These are phyloP conservation scores for Incumbomyces lentus DNA, from an alignment of 2,329 filamentous ascomycete species.

Conservation along the genomic window DNA sequence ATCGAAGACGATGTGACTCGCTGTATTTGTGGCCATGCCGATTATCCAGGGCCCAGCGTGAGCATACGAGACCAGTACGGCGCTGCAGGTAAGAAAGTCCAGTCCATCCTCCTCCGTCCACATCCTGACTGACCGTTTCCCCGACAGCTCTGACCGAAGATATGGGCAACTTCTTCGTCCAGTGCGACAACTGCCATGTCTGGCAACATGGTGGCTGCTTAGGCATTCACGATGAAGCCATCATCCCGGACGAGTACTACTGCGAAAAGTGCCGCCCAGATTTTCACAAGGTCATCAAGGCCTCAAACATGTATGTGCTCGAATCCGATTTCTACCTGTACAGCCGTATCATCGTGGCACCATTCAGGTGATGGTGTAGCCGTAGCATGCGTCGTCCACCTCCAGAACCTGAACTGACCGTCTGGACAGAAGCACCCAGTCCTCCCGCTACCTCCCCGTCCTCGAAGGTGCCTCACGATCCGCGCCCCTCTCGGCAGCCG, in stretches of 20 bases:
- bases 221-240: constrained; percentile 87
- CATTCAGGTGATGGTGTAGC: no score
- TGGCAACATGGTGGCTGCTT: constrained; percentile 97
- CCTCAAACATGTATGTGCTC: constrained; percentile 68
- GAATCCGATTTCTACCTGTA: no score
- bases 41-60: constrained; percentile 65
- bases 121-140: constrained; percentile 44
- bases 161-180: constrained; percentile 87
- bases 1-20: constrained; percentile 90
- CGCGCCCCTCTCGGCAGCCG: constrained; percentile 32
- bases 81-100: constrained; percentile 43
- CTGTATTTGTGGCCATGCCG: constrained; percentile 87
- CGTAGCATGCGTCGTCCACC: not conserved
- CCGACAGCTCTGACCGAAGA: constrained; percentile 58
- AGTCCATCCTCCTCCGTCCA: constrained; percentile 44
- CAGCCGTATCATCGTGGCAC: no score
- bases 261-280: constrained; percentile 92
- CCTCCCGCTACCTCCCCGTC: constrained; percentile 54
- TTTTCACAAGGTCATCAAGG: constrained; percentile 71
- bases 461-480: constrained; percentile 38
- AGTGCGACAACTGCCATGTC: constrained; percentile 95
- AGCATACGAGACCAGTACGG: constrained; percentile 20
- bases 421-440: constrained; percentile 42
- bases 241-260: constrained; percentile 93
- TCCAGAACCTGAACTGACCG: constrained; percentile 5